Evolutionary conservation across 1,284 basidiomycete species (phyloP), one percentile per base, ranked within the genome.

Genomic region (Ceratobasidium sp.): DNA sequence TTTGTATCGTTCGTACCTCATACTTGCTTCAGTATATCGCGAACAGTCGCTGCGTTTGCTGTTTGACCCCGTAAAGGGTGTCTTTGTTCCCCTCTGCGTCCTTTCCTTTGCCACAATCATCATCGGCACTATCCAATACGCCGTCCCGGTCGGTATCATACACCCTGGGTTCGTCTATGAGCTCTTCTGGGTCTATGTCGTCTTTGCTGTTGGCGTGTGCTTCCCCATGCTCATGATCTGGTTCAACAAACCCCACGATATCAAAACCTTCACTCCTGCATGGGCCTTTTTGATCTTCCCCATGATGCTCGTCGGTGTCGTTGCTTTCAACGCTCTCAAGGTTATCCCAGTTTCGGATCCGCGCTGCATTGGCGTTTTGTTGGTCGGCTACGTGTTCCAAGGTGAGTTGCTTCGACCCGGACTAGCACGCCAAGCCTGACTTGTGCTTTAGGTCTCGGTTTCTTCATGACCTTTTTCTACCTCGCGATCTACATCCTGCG

Each of bases 401-500:
- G 79, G 79, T 74, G 41, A 18, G 71, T 64, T 48, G 8, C 6
- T 14, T 18, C 27, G 6, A 7, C 14, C 16, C 12, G 14, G 6
- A 3, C 4, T 14, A 5, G 5, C n/a, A 8, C 7, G 12, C 2
- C 27, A 5, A 30, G 48, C 3, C 27, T 74, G 35, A 64, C 33
- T 10, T 35, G 27, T 64, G 12, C 4, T 23, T 44, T 23, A 74
- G 71, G 71, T 30, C 60, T 79, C 16, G 78, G 78, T 16, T 80
- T 79, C 62, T 80, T 80, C 62, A 77, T 80, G 60, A 78, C 79
- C 41, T 80, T 77, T 68, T 69, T 79, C 59, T 74, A 74, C 71
- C 48, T 74, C 12, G 71, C 71, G 3, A 74, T 74, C 59, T 74
- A 74, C 74, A 73, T 78, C 57, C 27, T 79, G 54, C 33, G 79